Conservation (phyloP, 495 filamentous ascomycete species). For the Corynascus novoguineensis region DNA sequence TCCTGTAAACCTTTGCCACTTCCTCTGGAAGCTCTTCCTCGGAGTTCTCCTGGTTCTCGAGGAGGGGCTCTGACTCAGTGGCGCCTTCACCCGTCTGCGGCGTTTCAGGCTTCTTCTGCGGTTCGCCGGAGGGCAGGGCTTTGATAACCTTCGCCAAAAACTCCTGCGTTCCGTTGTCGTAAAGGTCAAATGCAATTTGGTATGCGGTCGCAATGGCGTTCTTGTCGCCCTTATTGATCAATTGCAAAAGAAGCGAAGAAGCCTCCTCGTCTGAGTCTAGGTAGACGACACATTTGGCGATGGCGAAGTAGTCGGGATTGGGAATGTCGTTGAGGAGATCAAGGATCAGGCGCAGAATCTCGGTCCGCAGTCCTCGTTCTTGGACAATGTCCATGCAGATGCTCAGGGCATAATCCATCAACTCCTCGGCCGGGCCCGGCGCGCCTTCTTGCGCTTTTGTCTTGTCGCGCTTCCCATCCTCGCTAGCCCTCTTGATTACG, state of each 20-base stretch:
- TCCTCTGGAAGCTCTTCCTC: slow-evolving; percentile 42
- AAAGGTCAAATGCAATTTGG: slow-evolving; percentile 96
- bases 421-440: slow-evolving; percentile 70
- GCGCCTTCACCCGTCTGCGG: slow-evolving; percentile 46
- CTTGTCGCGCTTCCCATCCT: slow-evolving; percentile 68
- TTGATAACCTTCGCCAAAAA: slow-evolving; percentile 87
- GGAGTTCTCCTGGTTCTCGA: slow-evolving; percentile 32
- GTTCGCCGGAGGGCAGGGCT: slow-evolving; percentile 60
- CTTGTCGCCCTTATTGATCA: slow-evolving; percentile 72
- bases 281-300: slow-evolving; percentile 97
- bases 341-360: slow-evolving; percentile 82
- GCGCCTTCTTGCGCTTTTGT: slow-evolving; percentile 42
- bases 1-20: slow-evolving; percentile 58
- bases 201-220: slow-evolving; percentile 81
- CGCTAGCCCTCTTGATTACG: slow-evolving; percentile 74
- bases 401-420: slow-evolving; percentile 92
- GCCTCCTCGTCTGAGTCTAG: slow-evolving; percentile 89
- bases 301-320: slow-evolving; percentile 92
- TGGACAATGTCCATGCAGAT: slow-evolving; percentile 98
- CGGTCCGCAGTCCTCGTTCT: slow-evolving; percentile 71
- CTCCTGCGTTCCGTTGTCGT: slow-evolving; percentile 96
- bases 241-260: slow-evolving; percentile 73
- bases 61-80: slow-evolving; percentile 43
- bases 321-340: slow-evolving; percentile 83
- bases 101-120: slow-evolving; percentile 47